Conservation (phyloP, 768 basidiomycete species). For the Termitomyces sp. region DNA sequence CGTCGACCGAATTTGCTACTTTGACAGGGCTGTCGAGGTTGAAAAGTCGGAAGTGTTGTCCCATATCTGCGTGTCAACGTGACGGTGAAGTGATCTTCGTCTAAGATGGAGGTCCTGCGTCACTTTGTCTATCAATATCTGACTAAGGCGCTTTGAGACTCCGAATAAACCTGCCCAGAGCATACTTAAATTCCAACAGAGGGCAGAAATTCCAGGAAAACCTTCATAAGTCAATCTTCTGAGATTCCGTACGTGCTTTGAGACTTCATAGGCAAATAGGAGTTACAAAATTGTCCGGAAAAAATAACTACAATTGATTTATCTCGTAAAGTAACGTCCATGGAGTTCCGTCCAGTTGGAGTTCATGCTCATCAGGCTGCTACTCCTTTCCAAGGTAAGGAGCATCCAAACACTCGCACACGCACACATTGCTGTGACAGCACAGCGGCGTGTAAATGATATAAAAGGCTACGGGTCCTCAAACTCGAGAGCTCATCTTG, state of each 20-base stretch:
- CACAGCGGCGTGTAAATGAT: too few species aligned
- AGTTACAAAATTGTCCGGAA: neutral
- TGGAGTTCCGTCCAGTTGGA: too few species aligned
- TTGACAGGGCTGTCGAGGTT: neutral
- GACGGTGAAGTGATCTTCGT: too few species aligned
- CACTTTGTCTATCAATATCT: too few species aligned
- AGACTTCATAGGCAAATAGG: neutral
- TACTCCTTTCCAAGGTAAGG: neutral
- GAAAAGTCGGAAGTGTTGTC: conserved; percentile 1
- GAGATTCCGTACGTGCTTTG: neutral
- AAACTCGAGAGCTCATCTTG: neutral
- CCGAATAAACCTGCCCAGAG: too few species aligned
- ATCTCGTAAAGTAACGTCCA: neutral
- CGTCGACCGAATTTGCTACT: neutral
- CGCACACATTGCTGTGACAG: neutral
- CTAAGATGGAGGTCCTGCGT: too few species aligned
- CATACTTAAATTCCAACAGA: too few species aligned
- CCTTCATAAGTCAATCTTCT: neutral
- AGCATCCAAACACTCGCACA: neutral
- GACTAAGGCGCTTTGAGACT: too few species aligned
- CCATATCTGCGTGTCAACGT: neutral
- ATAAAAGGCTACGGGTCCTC: neutral
- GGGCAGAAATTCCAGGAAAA: too few species aligned
- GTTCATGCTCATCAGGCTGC: neutral
- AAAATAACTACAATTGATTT: neutral